Percentiles rank a stretch among this genome's conserved stretches.
These are phyloP conservation scores for Kodamaea sp. DNA, from an alignment of 1,139 yeast genomes.

Conservation along the genomic window DNA sequence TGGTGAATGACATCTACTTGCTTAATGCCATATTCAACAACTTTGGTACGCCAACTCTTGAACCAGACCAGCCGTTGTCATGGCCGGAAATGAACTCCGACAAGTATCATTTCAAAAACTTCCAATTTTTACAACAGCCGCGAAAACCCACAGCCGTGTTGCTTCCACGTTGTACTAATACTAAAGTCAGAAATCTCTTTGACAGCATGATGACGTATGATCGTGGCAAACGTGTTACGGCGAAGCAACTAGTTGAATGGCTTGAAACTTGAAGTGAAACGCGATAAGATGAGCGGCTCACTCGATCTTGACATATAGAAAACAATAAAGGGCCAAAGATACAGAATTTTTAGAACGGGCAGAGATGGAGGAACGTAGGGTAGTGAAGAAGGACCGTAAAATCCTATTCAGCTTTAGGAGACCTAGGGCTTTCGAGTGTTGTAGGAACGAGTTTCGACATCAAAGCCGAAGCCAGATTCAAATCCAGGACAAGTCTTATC, in stretches of 20 bases:
- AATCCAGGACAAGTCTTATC: no score
- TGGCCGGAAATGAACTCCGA: slow-evolving; percentile 41
- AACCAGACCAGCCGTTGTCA: slow-evolving; percentile 25
- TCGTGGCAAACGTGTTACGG: slow-evolving; percentile 9
- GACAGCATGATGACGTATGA: slow-evolving; percentile 28
- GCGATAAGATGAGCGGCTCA: no score
- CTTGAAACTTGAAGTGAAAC: slow-evolving; percentile 1
- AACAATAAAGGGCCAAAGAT: no score
- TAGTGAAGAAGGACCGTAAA: no score
- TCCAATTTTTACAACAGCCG: slow-evolving; percentile 23
- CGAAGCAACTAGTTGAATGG: slow-evolving; percentile 2
- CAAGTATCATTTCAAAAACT: slow-evolving; percentile 32
- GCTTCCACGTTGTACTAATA: slow-evolving; percentile 30
- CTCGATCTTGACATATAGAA: no score
- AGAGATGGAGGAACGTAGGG: no score
- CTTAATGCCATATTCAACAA: slow-evolving; percentile 59
- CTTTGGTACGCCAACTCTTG: slow-evolving; percentile 65
- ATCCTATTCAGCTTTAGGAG: no score
- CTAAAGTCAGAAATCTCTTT: slow-evolving; percentile 19
- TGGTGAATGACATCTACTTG: slow-evolving; percentile 63
- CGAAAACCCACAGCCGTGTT: slow-evolving; percentile 18
- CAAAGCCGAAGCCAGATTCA: no score
- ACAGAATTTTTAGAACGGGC: no score
- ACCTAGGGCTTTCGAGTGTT: no score
- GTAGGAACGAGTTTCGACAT: no score